phyloP scores from a whole-genome alignment of 352 stramenopile species.

The Pythium brassicae region DNA sequence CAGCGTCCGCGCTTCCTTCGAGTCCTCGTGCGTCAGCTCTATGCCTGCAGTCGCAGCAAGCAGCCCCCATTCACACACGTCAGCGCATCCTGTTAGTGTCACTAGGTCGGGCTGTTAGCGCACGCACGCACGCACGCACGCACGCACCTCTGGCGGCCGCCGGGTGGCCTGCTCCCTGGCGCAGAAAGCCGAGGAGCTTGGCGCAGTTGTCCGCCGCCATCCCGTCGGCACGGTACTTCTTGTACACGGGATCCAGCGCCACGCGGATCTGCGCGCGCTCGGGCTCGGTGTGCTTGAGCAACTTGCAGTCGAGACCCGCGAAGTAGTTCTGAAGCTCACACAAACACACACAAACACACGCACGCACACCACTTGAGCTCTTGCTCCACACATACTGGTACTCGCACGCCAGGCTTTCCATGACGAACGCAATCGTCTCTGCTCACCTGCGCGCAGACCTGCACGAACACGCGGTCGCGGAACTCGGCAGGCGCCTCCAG shows the following conservation, averaged over 20 bases:
- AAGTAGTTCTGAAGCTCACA: constrained; percentile 40
- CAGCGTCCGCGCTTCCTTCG: constrained; percentile 52
- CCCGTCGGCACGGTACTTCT: constrained; percentile 53
- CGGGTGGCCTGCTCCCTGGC: constrained; percentile 37
- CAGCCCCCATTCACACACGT: not conserved
- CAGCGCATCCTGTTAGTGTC: too few relatives aligned
- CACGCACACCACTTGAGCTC: not conserved
- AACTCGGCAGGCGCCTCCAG: constrained; percentile 42
- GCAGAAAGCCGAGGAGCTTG: constrained; percentile 48
- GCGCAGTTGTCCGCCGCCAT: constrained; percentile 46
- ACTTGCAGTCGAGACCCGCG: constrained; percentile 59
- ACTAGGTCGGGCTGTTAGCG: too few relatives aligned
- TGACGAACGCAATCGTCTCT: not conserved
- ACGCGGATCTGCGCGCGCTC: constrained; percentile 39
- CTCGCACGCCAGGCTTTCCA: not conserved
- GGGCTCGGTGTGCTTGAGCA: constrained; percentile 20
- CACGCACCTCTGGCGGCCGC: constrained; percentile 30
- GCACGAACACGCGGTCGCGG: constrained; percentile 53
- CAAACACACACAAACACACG: not conserved
- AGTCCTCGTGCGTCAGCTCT: constrained; percentile 50
- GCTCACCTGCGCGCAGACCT: constrained; percentile 71
- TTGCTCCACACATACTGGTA: too few relatives aligned
- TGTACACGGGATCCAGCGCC: constrained; percentile 59
- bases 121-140: constrained; percentile 13
- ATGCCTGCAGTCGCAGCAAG: constrained; percentile 24